Conservation (phyloP, 139 green algal species). For the Picochlorum costavermella region DNA sequence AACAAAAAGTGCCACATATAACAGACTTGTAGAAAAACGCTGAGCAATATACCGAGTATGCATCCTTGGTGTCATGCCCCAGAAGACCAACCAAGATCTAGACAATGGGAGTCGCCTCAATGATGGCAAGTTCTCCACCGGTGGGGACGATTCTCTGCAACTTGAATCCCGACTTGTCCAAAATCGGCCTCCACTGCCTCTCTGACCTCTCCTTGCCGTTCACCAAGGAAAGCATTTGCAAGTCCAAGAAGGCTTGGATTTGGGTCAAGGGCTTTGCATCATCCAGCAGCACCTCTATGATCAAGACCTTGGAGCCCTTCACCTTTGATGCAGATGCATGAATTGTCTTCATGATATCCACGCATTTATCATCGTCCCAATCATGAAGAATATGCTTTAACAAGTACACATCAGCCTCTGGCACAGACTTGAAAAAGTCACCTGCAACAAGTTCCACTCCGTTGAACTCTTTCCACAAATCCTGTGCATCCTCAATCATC, state of each 20-base stretch:
- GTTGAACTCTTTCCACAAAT: not conserved
- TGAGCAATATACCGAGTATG: too few species aligned
- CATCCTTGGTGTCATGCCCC: too few species aligned
- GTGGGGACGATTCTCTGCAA: not conserved
- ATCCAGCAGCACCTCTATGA: not conserved
- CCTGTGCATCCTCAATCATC: not conserved
- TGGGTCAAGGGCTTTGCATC: not conserved
- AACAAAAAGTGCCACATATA: too few species aligned
- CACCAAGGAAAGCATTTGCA: not conserved
- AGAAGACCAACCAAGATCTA: too few species aligned
- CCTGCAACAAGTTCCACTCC: slow-evolving; percentile 3
- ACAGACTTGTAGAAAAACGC: too few species aligned
- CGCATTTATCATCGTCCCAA: not conserved
- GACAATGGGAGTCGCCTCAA: not conserved
- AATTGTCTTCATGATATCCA: not conserved
- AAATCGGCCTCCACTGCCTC: not conserved
- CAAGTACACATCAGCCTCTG: slow-evolving; percentile 3
- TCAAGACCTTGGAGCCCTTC: not conserved
- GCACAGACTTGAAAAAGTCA: not conserved
- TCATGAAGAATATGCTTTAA: slow-evolving; percentile 11
- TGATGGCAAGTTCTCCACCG: not conserved
- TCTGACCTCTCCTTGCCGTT: not conserved
- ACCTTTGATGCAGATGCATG: not conserved
- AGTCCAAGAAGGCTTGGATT: not conserved
- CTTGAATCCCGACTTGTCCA: not conserved